Base-by-base conservation (phyloP, 2,329 filamentous ascomycete species). In the Thielaviopsis populi region DNA sequence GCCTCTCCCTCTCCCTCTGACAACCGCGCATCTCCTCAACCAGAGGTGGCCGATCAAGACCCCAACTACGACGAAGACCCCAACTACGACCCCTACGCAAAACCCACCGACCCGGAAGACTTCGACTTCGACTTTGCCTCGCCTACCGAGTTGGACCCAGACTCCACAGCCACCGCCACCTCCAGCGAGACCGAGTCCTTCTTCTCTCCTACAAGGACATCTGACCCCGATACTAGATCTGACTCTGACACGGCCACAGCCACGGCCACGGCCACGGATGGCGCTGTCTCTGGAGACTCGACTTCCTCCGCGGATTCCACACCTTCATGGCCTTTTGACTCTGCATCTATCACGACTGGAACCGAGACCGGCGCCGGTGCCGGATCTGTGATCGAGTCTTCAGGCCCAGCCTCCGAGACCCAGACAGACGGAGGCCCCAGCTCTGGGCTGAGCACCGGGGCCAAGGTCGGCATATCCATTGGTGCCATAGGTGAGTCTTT, bases 391-490 rank as follows among this genome's bases (percentile, higher is more conserved):
- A 30, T 27, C 19, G 27, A 33, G n/a, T 50, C 59, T 50, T 48
- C 24, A 10, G 50, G 11, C 4, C 27, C 37, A 17, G 17, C 27
- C 30, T 37, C 58, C 19, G 41, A 42, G 2, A 54, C 43, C n/a
- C 40, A 33, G 7, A n/a, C 22, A 56, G 41, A 10, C 19, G 61
- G 24, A 11, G 37, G 40, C 17, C 24, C 30, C 11, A 50, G 24
- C 56, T 58, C 48, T 3, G 60, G 60, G 7, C 42, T 65, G 7
- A 48, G 33, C 46, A 50, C 33, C 10, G 63, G 60, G 17, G 41
- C 41, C n/a, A 61, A 54, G 7, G 53, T 48, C 8, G 63, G 59
- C 15, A 65, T 65, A 15, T 50, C 50, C 11, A 15, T 65, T 62
- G 48, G 46, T 5, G 24, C 30, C 15, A 59, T 62, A 11, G 19